These are phyloP conservation scores for Phytophthora syringae DNA, from an alignment of 352 stramenopile species.

Conservation along the genomic window DNA sequence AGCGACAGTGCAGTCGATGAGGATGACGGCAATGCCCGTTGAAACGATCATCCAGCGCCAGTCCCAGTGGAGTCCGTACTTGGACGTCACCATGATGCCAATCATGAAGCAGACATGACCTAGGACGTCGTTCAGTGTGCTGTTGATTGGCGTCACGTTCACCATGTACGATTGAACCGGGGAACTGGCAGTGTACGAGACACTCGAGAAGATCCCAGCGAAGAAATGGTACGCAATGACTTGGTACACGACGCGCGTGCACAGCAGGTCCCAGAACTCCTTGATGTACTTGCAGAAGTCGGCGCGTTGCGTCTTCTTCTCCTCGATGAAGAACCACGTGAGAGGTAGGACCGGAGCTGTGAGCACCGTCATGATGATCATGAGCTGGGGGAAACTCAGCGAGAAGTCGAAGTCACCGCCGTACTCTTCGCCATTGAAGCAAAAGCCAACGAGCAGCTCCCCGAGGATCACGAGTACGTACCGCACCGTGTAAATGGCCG, in stretches of 20 bases:
- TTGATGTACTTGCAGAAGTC: conserved; percentile 26
- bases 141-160: conserved; percentile 20
- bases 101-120: conserved; percentile 24
- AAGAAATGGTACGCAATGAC: conserved; percentile 36
- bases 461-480: too few species aligned
- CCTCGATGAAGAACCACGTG: conserved; percentile 25
- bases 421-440: too few species aligned
- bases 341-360: conserved; percentile 5
- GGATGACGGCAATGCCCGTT: conserved; percentile 19
- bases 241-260: too few species aligned
- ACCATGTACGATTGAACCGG: conserved; percentile 22
- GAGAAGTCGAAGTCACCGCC: too few species aligned
- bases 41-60: conserved; percentile 27
- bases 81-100: conserved; percentile 28
- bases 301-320: conserved; percentile 14
- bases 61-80: conserved; percentile 25
- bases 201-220: conserved; percentile 18
- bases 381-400: too few species aligned
- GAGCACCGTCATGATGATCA: conserved; percentile 20
- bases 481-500: too few species aligned
- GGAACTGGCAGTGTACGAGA: conserved; percentile 16
- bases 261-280: too few species aligned
- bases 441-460: too few species aligned
- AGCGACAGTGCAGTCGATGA: conserved; percentile 18
- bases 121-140: conserved; percentile 16